phyloP scores from a whole-genome alignment of 2,329 filamentous ascomycete species.

The Pestalotiopsis sp. region DNA sequence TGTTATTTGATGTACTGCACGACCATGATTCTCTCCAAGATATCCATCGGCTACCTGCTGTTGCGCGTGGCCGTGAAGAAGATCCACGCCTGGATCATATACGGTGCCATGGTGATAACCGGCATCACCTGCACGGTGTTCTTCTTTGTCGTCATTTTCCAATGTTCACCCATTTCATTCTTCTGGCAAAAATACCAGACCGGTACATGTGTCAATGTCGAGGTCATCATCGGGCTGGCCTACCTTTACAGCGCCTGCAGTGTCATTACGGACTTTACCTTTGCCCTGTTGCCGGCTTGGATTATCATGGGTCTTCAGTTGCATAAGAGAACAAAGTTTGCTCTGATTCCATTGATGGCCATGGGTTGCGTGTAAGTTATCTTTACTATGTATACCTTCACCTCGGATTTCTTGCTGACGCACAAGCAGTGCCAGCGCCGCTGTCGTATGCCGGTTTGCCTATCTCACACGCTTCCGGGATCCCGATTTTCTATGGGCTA shows the following conservation, averaged over 20 bases:
- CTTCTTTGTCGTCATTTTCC: slow-evolving; percentile 22
- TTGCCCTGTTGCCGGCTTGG: slow-evolving; percentile 48
- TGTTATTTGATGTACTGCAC: slow-evolving; percentile 18
- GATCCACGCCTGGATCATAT: slow-evolving; percentile 20
- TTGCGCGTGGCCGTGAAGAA: slow-evolving; percentile 19
- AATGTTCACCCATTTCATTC: slow-evolving; percentile 20
- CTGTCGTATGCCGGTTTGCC: slow-evolving; percentile 42
- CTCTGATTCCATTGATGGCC: slow-evolving; percentile 47
- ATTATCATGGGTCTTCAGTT: slow-evolving; percentile 51
- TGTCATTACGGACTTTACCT: slow-evolving; percentile 50
- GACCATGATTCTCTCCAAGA: slow-evolving; percentile 21
- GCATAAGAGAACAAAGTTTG: slow-evolving; percentile 44
- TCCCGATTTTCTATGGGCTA: slow-evolving; percentile 46
- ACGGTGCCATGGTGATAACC: slow-evolving; percentile 16
- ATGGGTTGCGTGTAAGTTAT: slow-evolving; percentile 43
- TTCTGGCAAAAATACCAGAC: slow-evolving; percentile 20
- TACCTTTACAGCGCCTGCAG: slow-evolving; percentile 46
- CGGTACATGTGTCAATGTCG: slow-evolving; percentile 25
- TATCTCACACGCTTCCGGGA: slow-evolving; percentile 39
- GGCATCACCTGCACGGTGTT: slow-evolving; percentile 19
- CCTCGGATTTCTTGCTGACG: background rate
- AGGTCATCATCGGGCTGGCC: slow-evolving; percentile 43
- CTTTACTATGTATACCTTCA: background rate
- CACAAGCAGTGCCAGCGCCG: slow-evolving; percentile 36
- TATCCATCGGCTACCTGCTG: slow-evolving; percentile 21